phyloP scores from a whole-genome alignment of 305 asterid species.

The Rubia peregrina region DNA sequence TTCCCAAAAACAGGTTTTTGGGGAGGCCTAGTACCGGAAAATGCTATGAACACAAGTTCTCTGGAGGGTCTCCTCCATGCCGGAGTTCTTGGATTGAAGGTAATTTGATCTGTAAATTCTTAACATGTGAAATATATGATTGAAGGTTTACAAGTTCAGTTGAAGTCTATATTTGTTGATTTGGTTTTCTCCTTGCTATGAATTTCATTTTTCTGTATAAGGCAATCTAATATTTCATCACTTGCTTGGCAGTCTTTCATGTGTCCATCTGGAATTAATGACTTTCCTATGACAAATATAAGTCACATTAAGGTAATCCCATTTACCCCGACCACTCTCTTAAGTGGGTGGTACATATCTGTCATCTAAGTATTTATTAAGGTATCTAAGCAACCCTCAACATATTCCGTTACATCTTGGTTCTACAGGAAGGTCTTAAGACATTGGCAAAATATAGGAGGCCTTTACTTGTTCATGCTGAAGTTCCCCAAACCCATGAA shows the following conservation, averaged over 20 bases:
- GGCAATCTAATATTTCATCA: conserved; percentile 10
- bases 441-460: conserved; percentile 71
- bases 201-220: neutral
- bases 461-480: conserved; percentile 92
- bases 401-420: conserved; percentile 11
- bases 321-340: neutral
- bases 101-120: conserved; percentile 14
- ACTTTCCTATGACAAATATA: conserved; percentile 87
- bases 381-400: neutral
- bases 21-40: conserved; percentile 98
- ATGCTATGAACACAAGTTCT: conserved; percentile 62
- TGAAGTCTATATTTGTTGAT: neutral
- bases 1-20: conserved; percentile 62
- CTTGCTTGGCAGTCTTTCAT: conserved; percentile 66
- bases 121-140: neutral
- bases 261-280: conserved; percentile 94
- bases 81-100: conserved; percentile 98
- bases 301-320: conserved; percentile 74
- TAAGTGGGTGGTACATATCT: neutral
- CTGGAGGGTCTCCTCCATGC: conserved; percentile 79
- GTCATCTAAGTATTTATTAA: neutral
- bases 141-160: neutral
- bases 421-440: conserved; percentile 62
- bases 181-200: neutral
- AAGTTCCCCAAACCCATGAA: conserved; percentile 44